Evolutionary conservation across 139 green algal genomes (phyloP), one percentile per base, ranked within the genome.

Genomic region (Chlamydomonas sp.): DNA sequence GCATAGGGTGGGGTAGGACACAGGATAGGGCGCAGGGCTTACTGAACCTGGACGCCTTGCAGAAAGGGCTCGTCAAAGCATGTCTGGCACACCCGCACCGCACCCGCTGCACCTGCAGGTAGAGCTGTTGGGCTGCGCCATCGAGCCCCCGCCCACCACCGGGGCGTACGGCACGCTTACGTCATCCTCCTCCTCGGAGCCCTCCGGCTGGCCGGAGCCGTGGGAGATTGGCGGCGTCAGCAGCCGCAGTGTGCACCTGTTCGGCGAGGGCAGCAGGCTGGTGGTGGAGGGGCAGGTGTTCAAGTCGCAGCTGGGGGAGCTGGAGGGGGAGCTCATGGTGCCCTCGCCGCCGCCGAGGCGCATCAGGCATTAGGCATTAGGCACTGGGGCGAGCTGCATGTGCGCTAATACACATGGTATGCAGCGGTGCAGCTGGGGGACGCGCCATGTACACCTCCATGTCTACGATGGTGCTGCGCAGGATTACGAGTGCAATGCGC

Each of bases 161-260:
- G 72, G 7, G 31, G 57, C 66, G 1, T 10, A 58, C 62, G 18
- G 12, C 60, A n/a, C 60, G 31, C 31, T 49, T 49, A 49, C 31
- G 31, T 49, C 31, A 49, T 49, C 31, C 31, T 49, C 31, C 31
- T 49, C 16, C 3, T 6, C 5, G 57, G 14, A 14, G 63, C 58
- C 16, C 59, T 31, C 80, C 20, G 66, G 16, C 66, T 66, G 8
- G 49, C 79, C 66, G 79, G 12, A 18, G 72, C 62, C 15, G 1
- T 87, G 83, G 83, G 64, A 7, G 10, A 49, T 87, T 4, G 83
- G 75, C 63, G 31, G 3, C 16, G 73, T 87, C 0, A 31, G 73
- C 1, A 87, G 83, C 73, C 31, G 75, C 31, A 16, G 4, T 14
- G 83, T 87, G 12, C 72, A 87, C 73, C 83, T 87, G 83, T 15